A percentile compares a stretch with the other conserved stretches of the same genome.
Conservation (phyloP, 495 filamentous ascomycete genomes). For the Neurospora terricola region DNA sequence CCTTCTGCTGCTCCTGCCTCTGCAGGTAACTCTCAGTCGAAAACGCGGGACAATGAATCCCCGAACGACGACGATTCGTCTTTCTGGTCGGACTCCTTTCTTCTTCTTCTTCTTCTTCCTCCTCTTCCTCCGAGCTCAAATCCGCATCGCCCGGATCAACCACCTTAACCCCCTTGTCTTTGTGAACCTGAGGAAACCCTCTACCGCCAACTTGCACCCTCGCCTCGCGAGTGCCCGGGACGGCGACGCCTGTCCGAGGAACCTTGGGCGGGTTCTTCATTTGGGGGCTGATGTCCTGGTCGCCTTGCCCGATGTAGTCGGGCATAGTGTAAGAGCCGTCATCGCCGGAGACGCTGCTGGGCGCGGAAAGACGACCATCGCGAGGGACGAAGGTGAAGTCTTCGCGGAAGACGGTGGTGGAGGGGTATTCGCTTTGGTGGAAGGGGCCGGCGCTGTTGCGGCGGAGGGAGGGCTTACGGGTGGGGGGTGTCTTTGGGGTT, state of each 20-base stretch:
- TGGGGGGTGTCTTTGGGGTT: background rate
- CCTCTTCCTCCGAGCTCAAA: background rate
- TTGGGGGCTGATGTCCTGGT: background rate
- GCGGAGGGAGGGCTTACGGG: background rate
- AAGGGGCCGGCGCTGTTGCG: background rate
- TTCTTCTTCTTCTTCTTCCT: background rate
- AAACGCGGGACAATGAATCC: background rate
- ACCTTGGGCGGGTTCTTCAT: background rate
- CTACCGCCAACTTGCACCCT: background rate
- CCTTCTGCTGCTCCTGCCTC: background rate
- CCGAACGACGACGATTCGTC: background rate
- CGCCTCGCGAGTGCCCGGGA: background rate
- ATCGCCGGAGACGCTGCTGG: background rate
- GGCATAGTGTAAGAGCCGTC: background rate
- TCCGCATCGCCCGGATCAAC: background rate
- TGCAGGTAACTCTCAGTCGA: background rate
- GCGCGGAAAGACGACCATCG: background rate
- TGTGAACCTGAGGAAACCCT: background rate
- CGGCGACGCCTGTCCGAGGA: background rate
- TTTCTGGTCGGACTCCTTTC: background rate
- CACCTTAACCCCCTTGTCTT: background rate
- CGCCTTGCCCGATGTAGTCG: background rate
- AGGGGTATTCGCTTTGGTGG: background rate
- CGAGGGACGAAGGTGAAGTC: background rate
- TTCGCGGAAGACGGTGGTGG: background rate